Conservation (phyloP, 2,329 filamentous ascomycete species). For the Pyricularia sp. region DNA sequence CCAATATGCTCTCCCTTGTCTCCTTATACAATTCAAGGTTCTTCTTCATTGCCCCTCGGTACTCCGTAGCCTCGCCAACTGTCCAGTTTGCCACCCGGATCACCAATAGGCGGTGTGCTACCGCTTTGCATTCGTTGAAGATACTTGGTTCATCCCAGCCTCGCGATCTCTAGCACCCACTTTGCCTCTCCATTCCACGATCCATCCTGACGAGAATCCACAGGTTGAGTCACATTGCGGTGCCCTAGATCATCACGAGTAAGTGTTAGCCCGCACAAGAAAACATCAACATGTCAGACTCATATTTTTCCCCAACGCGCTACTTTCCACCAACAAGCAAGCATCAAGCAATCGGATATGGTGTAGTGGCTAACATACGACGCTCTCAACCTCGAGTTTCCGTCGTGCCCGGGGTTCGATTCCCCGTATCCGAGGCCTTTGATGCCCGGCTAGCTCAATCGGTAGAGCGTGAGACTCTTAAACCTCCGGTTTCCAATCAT, state of each 20-base stretch:
- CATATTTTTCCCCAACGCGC: neutral
- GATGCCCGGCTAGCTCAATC: constrained; percentile 55
- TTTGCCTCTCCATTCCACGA: neutral
- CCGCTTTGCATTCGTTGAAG: neutral
- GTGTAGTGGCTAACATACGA: neutral
- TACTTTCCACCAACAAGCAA: neutral
- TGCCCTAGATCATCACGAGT: neutral
- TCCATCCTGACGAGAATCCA: neutral
- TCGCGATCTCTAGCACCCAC: neutral
- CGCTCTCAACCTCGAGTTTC: neutral
- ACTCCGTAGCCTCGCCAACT: neutral
- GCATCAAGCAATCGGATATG: neutral
- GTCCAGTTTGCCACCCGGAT: neutral
- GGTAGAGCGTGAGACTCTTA: constrained; percentile 68
- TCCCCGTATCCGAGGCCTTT: constrained; percentile 6
- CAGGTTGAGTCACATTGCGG: neutral
- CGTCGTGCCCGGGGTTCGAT: constrained; percentile 1
- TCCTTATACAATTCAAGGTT: neutral
- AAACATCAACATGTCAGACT: neutral
- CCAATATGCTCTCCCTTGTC: no score
- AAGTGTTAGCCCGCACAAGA: neutral
- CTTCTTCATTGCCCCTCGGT: neutral
- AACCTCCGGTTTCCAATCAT: constrained; percentile 17
- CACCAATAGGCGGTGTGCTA: neutral
- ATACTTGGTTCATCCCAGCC: neutral